Percentiles rank a stretch among this genome's conserved stretches.
phyloP scores from a whole-genome alignment of 768 basidiomycete genomes.

The Panaeolus papilionaceus region DNA sequence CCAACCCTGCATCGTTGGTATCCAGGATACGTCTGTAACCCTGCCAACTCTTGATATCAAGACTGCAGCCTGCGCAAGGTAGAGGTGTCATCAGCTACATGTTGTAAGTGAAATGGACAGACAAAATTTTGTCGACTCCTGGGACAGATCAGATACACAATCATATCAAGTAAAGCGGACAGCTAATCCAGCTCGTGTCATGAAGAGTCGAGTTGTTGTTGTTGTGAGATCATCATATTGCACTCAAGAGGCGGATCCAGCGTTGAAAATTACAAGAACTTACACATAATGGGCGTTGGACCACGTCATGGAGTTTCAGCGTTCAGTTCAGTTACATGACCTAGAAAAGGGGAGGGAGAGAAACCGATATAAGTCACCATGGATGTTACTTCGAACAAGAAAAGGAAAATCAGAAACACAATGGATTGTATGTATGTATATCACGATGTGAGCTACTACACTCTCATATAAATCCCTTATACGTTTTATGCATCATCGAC shows the following conservation, averaged over 20 bases:
- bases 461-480: not conserved
- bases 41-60: too few species aligned
- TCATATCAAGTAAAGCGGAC: not conserved
- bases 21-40: too few species aligned
- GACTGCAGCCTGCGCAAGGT: too few species aligned
- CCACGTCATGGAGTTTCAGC: too few species aligned
- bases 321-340: too few species aligned
- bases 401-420: not conserved
- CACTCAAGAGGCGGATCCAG: not conserved
- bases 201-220: slow-evolving; percentile 11
- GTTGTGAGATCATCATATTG: not conserved
- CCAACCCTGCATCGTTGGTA: not conserved
- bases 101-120: too few species aligned
- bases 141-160: slow-evolving; percentile 2
- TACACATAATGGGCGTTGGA: not conserved
- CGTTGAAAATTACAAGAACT: not conserved
- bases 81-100: too few species aligned
- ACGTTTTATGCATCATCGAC: not conserved
- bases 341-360: too few species aligned
- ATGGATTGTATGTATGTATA: not conserved
- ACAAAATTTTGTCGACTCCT: not conserved
- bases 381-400: too few species aligned
- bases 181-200: slow-evolving; percentile 1
- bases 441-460: not conserved
- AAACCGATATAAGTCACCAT: too few species aligned